Base-by-base conservation (phyloP, 1,284 basidiomycete species). In the Rhodotorula sp. region DNA sequence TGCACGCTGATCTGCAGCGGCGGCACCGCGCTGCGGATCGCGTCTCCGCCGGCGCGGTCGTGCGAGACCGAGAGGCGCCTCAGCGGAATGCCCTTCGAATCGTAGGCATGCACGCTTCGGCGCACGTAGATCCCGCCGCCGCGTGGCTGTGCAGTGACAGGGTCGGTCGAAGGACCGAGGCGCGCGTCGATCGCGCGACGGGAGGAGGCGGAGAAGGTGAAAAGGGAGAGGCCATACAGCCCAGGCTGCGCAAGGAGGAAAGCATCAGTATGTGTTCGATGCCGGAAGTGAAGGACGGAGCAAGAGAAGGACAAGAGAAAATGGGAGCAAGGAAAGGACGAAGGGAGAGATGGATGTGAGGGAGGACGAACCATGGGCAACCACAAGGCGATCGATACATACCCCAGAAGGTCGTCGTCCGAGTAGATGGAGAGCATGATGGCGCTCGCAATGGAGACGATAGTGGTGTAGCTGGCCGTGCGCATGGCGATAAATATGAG, bases 401-500 rank as follows among this genome's bases (percentile, higher is more conserved):
- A 60, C 1, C 29, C 39, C 19, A 60, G 37, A 3, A 61, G 39
- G 32, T 61, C 41, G 34, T 61, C 50, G 29, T 67, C 70, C 4
- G 32, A 39, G 39, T 54, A 71, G 46, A 58, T 21, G 1, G 48
- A 46, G 6, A 36, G 34, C 15, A 64, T 46, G 27, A 62, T 6
- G 0, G 69, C 67, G 6, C 58, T 58, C 2, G 41, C 48, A 29
- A 66, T 7, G 3, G 61, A 67, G 10, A 72, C 21, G 22, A 70
- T 36, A 3, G 69, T 53, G 4, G 69, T 70, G 66, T 66, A 73
- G 17, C 19, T 21, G 6, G 72, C 72, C 27, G 72, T 68, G 0
- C 68, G 56, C 1, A 71, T 1, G 6, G 46, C 66, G 19, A 70
- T 61, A 2, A 50, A 27, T 37, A 66, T 66, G 21, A 74, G 53